Evolutionary conservation across 2,329 filamentous ascomycete species (phyloP), one percentile per base, ranked within the genome.

Genomic region (Cladosporium oxysporum): DNA sequence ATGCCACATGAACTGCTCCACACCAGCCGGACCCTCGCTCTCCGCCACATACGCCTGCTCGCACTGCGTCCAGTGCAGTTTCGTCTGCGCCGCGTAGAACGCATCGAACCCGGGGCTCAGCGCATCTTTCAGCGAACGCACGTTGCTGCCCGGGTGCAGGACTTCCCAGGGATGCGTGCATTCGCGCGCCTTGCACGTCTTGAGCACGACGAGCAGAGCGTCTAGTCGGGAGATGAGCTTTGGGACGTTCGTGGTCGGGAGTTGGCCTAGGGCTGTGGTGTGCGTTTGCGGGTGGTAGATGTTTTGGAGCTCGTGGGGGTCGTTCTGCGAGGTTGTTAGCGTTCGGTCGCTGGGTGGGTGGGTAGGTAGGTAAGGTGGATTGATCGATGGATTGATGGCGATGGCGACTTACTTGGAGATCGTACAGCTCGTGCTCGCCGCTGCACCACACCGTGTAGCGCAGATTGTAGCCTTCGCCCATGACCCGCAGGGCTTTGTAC

Each of bases 401-500:
- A 21, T 10, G 31, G 26, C 28, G 8, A 26, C 47, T 33, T 57
- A 57, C 61, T 62, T 71, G 16, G 16, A 74, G 58, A 41, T 91
- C 83, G 72, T 90, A 91, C 10, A 89, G 81, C 73, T 91, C 88
- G 62, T 85, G 84, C 71, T 90, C 88, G 60, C 87, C 87, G 7
- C 78, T 89, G 72, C 89, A 91, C 88, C 88, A 91, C 0, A 90
- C 87, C 0, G 87, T 83, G 70, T 91, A 91, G 69, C 87, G 86
- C 8, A 91, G 73, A 70, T 84, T 85, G 71, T 90, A 90, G 1
- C 52, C 67, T 8, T 71, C 64, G n/a, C 69, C 70, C 5, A 71
- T 65, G 2, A 75, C 23, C 1, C 74, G 67, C 6, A 76, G 68
- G 2, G 73, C 71, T 53, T 75, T 76, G 67, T 76, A 76, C 1